A percentile compares a stretch with the other conserved stretches of the same genome.
Conservation (phyloP, 768 basidiomycete species). For the Trametes sanguinea region DNA sequence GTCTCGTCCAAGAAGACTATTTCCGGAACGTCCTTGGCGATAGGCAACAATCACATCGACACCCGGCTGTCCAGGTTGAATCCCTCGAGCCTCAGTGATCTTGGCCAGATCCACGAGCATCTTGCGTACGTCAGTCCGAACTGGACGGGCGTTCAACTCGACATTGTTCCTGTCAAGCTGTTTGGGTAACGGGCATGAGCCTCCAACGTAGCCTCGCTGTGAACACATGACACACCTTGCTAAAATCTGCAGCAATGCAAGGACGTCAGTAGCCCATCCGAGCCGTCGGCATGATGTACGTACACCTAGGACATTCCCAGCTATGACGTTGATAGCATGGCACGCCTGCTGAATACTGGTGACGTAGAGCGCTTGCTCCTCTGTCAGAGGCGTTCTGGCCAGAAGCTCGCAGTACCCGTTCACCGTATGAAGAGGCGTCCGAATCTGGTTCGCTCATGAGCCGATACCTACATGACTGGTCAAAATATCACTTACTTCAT, state of each 20-base stretch:
- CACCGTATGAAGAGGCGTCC: constrained; percentile 34
- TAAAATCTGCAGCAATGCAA: constrained; percentile 26
- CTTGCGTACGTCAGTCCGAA: constrained; percentile 30
- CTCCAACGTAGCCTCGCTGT: neutral
- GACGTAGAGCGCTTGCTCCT: constrained; percentile 31
- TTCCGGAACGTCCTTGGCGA: constrained; percentile 26
- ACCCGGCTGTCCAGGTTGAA: constrained; percentile 22
- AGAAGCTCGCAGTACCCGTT: constrained; percentile 34
- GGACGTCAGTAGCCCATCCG: neutral
- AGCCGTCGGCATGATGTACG: neutral
- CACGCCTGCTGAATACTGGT: constrained; percentile 35
- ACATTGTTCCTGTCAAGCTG: constrained; percentile 33
- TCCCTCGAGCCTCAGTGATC: constrained; percentile 28
- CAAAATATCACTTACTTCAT: constrained; percentile 24
- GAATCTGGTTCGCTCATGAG: constrained; percentile 19
- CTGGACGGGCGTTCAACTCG: constrained; percentile 31
- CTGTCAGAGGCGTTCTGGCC: constrained; percentile 28
- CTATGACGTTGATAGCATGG: constrained; percentile 35
- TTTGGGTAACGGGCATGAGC: neutral
- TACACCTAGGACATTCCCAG: constrained; percentile 34
- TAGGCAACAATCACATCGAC: constrained; percentile 31
- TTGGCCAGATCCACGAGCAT: constrained; percentile 33
- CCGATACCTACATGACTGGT: neutral
- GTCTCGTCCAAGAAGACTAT: constrained; percentile 32
- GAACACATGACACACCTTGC: constrained; percentile 27